These are phyloP conservation scores for Mucor racemosus DNA, from an alignment of 371 early-diverging fungal genomes.

Conservation along the genomic window DNA sequence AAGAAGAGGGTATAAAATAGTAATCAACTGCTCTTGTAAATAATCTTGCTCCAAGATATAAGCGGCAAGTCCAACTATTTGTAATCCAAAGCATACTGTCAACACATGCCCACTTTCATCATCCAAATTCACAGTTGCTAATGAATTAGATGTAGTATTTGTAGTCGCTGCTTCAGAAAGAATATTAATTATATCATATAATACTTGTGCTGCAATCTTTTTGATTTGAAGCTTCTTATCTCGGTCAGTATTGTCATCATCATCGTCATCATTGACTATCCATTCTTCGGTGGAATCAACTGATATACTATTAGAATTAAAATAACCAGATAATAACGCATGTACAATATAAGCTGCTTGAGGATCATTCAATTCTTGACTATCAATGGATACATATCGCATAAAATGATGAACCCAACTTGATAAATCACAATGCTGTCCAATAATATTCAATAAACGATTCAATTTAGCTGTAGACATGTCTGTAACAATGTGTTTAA, in stretches of 20 bases:
- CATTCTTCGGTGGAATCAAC: constrained; percentile 8
- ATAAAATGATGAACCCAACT: constrained; percentile 54
- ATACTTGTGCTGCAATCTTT: constrained; percentile 20
- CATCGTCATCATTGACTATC: constrained; percentile 12
- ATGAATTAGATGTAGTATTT: constrained; percentile 12
- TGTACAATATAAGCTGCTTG: constrained; percentile 55
- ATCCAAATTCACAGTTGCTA: constrained; percentile 16
- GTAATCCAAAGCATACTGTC: constrained; percentile 38
- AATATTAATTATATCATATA: constrained; percentile 29
- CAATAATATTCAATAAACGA: constrained; percentile 54
- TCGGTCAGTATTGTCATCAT: not conserved
- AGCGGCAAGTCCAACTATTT: constrained; percentile 34
- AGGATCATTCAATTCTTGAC: constrained; percentile 36
- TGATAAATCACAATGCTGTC: constrained; percentile 45
- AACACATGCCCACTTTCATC: constrained; percentile 32
- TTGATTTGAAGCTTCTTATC: constrained; percentile 2
- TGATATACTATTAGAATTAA: not conserved
- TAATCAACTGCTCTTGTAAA: constrained; percentile 53
- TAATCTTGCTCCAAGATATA: constrained; percentile 23
- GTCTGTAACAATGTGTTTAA: constrained; percentile 49
- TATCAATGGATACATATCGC: constrained; percentile 33
- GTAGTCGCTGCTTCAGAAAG: constrained; percentile 16
- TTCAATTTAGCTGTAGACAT: constrained; percentile 29
- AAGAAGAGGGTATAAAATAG: constrained; percentile 60
- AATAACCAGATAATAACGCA: constrained; percentile 47